Evolutionary conservation across 495 filamentous ascomycete species (phyloP).

Genomic region (Apiosordaria backusii): DNA sequence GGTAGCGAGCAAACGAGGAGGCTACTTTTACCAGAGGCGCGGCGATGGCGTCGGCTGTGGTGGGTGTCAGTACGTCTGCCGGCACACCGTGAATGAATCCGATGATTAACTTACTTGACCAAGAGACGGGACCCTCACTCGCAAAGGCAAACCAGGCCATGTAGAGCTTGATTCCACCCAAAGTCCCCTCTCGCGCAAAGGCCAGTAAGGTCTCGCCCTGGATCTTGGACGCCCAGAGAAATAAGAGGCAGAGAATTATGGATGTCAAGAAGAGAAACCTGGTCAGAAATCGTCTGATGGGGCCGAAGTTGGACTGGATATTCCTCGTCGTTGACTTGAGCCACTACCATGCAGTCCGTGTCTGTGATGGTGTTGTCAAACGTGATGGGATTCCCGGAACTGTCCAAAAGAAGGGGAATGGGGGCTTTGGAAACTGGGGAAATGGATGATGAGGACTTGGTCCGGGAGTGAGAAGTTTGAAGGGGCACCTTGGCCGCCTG

Average conservation of each 20-base stretch:
- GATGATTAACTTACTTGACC: not conserved
- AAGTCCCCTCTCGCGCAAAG: not conserved
- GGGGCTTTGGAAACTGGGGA: not conserved
- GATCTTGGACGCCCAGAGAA: not conserved
- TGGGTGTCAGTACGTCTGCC: not conserved
- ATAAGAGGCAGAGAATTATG: not conserved
- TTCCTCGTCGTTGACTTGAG: not conserved
- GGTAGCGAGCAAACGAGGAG: constrained; percentile 3
- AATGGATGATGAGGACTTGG: not conserved
- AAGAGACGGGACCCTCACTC: not conserved
- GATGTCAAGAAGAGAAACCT: not conserved
- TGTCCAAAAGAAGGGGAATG: not conserved
- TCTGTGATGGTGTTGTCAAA: constrained; percentile 5
- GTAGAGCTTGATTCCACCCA: not conserved
- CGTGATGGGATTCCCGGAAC: not conserved
- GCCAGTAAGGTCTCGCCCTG: not conserved
- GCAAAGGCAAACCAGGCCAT: not conserved
- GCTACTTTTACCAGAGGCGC: not conserved
- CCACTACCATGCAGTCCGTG: constrained; percentile 6
- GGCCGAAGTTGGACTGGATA: not conserved
- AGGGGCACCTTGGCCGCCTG: not conserved
- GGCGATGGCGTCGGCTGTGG: not conserved
- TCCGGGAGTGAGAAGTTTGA: not conserved
- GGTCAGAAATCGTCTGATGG: not conserved
- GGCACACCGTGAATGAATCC: not conserved